Conservation (phyloP, 2,329 filamentous ascomycete genomes). For the Massarina eburnea region DNA sequence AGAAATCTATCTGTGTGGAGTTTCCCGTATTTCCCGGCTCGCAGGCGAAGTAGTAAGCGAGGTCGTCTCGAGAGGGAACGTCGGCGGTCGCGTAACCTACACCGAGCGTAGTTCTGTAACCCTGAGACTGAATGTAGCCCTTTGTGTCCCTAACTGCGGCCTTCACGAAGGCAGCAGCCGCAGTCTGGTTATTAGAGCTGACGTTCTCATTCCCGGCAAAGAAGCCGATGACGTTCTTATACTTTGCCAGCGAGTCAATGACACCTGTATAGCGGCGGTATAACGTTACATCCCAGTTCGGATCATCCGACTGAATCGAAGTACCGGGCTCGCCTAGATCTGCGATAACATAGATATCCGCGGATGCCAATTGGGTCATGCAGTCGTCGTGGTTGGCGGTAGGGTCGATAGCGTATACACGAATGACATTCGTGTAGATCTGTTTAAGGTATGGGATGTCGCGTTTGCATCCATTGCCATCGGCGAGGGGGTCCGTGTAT, state of each 20-base stretch:
- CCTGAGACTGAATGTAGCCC: slow-evolving; percentile 79
- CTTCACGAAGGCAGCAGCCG: slow-evolving; percentile 91
- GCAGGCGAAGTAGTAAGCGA: slow-evolving; percentile 95
- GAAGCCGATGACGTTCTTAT: slow-evolving; percentile 93
- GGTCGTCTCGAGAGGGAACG: slow-evolving; percentile 76
- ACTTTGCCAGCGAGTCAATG: slow-evolving; percentile 76
- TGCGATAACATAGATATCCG: slow-evolving; percentile 91
- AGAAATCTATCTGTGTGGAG: slow-evolving; percentile 80
- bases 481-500: slow-evolving; percentile 83
- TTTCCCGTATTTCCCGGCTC: slow-evolving; percentile 51
- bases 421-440: slow-evolving; percentile 86
- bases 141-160: slow-evolving; percentile 95
- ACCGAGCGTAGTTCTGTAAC: slow-evolving; percentile 71
- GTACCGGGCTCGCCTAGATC: slow-evolving; percentile 62
- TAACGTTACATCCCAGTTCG: slow-evolving; percentile 76
- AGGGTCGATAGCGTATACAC: slow-evolving; percentile 89
- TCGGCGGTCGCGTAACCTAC: slow-evolving; percentile 97
- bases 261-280: slow-evolving; percentile 82
- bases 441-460: slow-evolving; percentile 81
- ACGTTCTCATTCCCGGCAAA: slow-evolving; percentile 98
- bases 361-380: slow-evolving; percentile 77
- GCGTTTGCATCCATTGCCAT: slow-evolving; percentile 70
- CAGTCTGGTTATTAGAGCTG: slow-evolving; percentile 82
- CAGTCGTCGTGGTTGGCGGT: slow-evolving; percentile 72
- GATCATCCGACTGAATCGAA: slow-evolving; percentile 81